A percentile compares a stretch with the other conserved stretches of the same genome.
These are phyloP conservation scores for Ceriops decandra DNA, from an alignment of 345 rosid species.

Conservation along the genomic window DNA sequence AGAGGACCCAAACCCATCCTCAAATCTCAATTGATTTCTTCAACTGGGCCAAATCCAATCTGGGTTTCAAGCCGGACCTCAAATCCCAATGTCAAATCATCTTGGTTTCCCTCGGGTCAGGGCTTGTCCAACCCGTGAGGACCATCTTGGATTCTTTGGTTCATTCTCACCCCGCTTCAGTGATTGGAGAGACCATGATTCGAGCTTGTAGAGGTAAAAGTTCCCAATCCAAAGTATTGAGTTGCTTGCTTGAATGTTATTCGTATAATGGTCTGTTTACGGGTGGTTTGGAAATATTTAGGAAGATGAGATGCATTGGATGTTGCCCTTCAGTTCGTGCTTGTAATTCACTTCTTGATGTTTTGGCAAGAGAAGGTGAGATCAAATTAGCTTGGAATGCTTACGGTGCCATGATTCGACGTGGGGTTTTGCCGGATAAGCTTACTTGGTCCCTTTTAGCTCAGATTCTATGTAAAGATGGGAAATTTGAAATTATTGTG, in stretches of 20 bases:
- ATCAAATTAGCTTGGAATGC: conserved; percentile 48
- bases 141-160: conserved; percentile 41
- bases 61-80: conserved; percentile 55
- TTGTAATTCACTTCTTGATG: conserved; percentile 50
- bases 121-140: conserved; percentile 28
- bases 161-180: conserved; percentile 30
- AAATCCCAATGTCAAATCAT: conserved; percentile 43
- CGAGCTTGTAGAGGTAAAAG: conserved; percentile 40
- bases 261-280: conserved; percentile 29
- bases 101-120: conserved; percentile 30
- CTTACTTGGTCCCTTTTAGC: conserved; percentile 51
- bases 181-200: conserved; percentile 40
- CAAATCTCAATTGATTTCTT: conserved; percentile 51
- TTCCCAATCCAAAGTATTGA: conserved; percentile 29
- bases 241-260: conserved; percentile 46
- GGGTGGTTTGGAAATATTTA: conserved; percentile 47
- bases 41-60: conserved; percentile 44
- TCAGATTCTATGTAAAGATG: conserved; percentile 42
- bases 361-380: conserved; percentile 34
- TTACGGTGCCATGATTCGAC: conserved; percentile 49
- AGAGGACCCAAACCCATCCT: conserved; percentile 41
- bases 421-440: conserved; percentile 34
- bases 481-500: conserved; percentile 42
- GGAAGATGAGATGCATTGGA: conserved; percentile 33
- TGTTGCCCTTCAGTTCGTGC: conserved; percentile 37